Percentiles rank a stretch among this genome's conserved stretches.
Evolutionary conservation across 306 rosid genomes (phyloP).

Genomic region (Carpinus fangiana): DNA sequence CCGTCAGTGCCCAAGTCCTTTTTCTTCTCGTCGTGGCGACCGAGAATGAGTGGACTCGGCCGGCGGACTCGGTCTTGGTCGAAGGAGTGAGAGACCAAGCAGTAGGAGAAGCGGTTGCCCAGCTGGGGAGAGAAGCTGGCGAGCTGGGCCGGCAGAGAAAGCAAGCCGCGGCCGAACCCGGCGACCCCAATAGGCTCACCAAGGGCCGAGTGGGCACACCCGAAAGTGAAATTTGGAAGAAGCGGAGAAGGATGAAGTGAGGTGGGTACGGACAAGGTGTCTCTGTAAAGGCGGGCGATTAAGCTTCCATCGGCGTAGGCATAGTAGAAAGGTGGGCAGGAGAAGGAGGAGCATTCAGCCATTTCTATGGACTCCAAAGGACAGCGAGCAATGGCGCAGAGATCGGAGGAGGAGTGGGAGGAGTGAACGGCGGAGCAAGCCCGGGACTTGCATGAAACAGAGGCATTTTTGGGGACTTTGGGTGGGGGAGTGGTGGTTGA

Average conservation of each 20-base stretch:
- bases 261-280: constrained; percentile 45
- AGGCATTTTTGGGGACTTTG: constrained; percentile 36
- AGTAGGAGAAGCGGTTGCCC: constrained; percentile 81
- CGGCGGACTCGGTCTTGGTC: constrained; percentile 50
- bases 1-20: constrained; percentile 11
- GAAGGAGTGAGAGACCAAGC: constrained; percentile 86
- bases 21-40: constrained; percentile 42
- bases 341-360: constrained; percentile 57
- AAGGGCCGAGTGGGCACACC: constrained; percentile 82
- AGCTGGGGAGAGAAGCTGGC: constrained; percentile 61
- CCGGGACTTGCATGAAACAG: constrained; percentile 61
- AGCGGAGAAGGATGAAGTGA: constrained; percentile 42
- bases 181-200: constrained; percentile 94
- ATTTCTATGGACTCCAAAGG: constrained; percentile 73
- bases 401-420: constrained; percentile 50
- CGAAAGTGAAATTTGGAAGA: constrained; percentile 77
- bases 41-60: constrained; percentile 89
- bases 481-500: constrained; percentile 33
- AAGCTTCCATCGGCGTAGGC: constrained; percentile 93
- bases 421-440: constrained; percentile 78
- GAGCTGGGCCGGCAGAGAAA: constrained; percentile 82
- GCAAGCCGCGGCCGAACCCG: constrained; percentile 79
- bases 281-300: constrained; percentile 55
- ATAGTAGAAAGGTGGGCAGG: constrained; percentile 84
- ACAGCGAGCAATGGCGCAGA: constrained; percentile 82